Conservation (phyloP, 23 red algal species). For the Gracilaria caudata region DNA sequence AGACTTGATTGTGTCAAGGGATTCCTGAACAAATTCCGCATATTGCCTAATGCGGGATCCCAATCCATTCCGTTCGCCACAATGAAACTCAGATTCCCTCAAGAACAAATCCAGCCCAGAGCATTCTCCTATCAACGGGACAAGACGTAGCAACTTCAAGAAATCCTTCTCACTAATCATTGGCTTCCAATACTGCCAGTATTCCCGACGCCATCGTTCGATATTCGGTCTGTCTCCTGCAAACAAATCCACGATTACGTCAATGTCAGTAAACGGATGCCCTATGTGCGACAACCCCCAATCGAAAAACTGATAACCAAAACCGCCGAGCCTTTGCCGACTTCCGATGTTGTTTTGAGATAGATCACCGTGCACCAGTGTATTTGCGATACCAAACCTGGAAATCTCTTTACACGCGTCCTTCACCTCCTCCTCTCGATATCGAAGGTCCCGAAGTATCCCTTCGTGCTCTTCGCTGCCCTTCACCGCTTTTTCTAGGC, state of each 20-base stretch:
- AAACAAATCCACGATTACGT: conserved; percentile 16
- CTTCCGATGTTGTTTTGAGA: background rate
- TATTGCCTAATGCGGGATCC: background rate
- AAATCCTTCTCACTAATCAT: background rate
- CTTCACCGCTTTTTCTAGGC: conserved; percentile 14
- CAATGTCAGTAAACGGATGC: background rate
- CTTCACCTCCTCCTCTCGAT: background rate
- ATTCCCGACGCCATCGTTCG: background rate
- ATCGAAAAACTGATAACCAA: conserved; percentile 13
- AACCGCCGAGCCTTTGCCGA: background rate
- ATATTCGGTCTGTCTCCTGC: background rate
- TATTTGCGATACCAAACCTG: conserved; percentile 1
- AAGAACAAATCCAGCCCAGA: background rate
- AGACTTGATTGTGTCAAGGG: background rate
- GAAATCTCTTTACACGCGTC: background rate
- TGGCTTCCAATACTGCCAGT: background rate
- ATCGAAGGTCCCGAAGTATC: background rate
- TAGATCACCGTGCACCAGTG: conserved; percentile 19
- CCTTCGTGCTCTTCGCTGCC: background rate
- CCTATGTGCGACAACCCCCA: conserved; percentile 2
- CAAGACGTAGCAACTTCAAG: background rate
- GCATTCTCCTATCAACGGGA: background rate
- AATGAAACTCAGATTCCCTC: background rate
- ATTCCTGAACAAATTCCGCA: background rate
- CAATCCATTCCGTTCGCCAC: background rate